Evolutionary conservation across 2,329 filamentous ascomycete species (phyloP).

Genomic region (Claviceps paspali): DNA sequence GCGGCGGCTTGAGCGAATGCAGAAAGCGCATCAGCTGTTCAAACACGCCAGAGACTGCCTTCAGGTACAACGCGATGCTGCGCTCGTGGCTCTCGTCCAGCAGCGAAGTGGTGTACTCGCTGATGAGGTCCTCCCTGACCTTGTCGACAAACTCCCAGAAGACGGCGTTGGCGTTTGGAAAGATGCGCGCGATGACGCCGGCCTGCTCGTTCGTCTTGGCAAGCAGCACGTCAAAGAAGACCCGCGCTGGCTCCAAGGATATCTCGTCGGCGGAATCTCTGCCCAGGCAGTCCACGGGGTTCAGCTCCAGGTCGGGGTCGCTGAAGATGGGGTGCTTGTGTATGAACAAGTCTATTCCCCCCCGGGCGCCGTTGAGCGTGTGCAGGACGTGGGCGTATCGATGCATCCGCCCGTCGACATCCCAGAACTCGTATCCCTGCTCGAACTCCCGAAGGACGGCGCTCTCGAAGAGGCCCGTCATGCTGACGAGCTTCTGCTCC

Average conservation of each 20-base stretch:
- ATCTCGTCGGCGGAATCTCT: conserved; percentile 49
- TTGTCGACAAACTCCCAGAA: conserved; percentile 70
- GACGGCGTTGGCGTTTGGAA: conserved; percentile 54
- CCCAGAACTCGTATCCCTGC: conserved; percentile 76
- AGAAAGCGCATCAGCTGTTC: conserved; percentile 72
- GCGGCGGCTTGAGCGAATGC: conserved; percentile 50
- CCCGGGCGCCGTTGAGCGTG: conserved; percentile 63
- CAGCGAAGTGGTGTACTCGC: conserved; percentile 71
- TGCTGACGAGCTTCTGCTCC: conserved; percentile 55
- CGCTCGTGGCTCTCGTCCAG: conserved; percentile 76
- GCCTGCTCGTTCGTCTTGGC: conserved; percentile 71
- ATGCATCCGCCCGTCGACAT: conserved; percentile 78
- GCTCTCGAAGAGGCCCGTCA: conserved; percentile 75
- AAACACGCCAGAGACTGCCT: conserved; percentile 75
- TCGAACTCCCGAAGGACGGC: conserved; percentile 86
- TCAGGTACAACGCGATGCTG: conserved; percentile 63
- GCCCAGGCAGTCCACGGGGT: conserved; percentile 69
- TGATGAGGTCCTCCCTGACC: conserved; percentile 67
- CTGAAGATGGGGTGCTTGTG: conserved; percentile 76
- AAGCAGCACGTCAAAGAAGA: conserved; percentile 65
- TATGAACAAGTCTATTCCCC: conserved; percentile 71
- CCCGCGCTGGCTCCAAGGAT: conserved; percentile 62
- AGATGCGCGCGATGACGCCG: conserved; percentile 65
- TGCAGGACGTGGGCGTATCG: conserved; percentile 79
- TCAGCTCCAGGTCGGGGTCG: conserved; percentile 49